Base-by-base conservation (phyloP, 208 protist genomes). In the Wallacemonas sp. region DNA sequence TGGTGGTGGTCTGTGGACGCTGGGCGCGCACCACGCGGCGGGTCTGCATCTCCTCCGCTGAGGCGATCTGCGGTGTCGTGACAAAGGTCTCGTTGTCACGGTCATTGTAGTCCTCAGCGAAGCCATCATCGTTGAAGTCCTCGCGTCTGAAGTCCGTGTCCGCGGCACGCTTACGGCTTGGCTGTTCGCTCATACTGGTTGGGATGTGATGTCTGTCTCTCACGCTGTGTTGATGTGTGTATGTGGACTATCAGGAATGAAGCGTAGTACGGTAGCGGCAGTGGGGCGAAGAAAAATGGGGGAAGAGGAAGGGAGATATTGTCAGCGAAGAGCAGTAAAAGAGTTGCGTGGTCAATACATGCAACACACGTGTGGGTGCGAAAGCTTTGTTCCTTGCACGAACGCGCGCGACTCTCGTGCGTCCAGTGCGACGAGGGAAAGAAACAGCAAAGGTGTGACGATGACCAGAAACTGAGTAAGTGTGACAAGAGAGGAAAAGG, bases 1-100 rank as follows among this genome's bases (percentile, higher is more conserved):
- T 26, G 23, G 17, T 61, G 1, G 68, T 14, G 8, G 46, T 41
- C 16, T 47, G 44, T 1, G 68, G 43, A 6, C 88, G 81, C 0
- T 48, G 23, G 27, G 90, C 83, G 14, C 76, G 71, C 52, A 92
- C 76, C 9, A 92, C 67, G n/a, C 85, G 85, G n/a, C 88, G 82
- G 38, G 46, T 70, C 8, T 84, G 71, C 77, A 95, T 80, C 61
- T 83, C 83, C 32, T 78, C 73, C 16, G 54, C 48, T 55, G 80
- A 72, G 11, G 85, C 89, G 34, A 85, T 71, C 62, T 81, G 71
- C 36, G 83, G 80, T 1, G 71, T 80, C 32, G 78, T 81, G 49
- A 77, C 64, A 38, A 86, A 80, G 27, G 70, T 71, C n/a, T 83
- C 80, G 11, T 86, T 61, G 0, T 46, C 57, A 4, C 48, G 44